phyloP scores from a whole-genome alignment of 2,329 filamentous ascomycete genomes.

The Mycogone perniciosa region DNA sequence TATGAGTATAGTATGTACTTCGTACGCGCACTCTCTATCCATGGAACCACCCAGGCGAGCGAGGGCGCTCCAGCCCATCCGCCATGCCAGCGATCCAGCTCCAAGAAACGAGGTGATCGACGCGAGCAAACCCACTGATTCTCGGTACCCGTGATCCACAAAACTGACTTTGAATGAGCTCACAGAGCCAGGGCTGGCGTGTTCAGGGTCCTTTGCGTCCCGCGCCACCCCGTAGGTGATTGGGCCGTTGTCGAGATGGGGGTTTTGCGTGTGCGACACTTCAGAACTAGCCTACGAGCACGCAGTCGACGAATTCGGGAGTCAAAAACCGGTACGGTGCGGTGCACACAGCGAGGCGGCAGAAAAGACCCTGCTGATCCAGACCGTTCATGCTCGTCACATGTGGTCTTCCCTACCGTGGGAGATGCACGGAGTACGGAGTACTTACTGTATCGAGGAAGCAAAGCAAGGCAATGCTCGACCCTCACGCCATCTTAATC shows the following conservation, averaged over 20 bases:
- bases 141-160: background rate
- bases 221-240: conserved; percentile 6
- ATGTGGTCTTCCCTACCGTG: conserved; percentile 2
- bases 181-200: conserved; percentile 1
- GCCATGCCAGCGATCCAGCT: too few relatives aligned
- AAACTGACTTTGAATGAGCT: conserved; percentile 5
- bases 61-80: too few relatives aligned
- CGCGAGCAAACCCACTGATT: conserved; percentile 1
- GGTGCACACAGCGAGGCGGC: too few relatives aligned
- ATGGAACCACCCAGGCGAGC: too few relatives aligned
- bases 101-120: background rate
- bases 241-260: background rate
- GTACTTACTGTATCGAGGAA: background rate
- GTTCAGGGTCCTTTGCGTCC: conserved; percentile 9
- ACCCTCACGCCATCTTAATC: too few relatives aligned
- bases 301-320: background rate
- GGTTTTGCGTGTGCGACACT: background rate
- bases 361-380: conserved; percentile 5
- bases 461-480: too few relatives aligned
- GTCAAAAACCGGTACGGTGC: background rate
- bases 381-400: conserved; percentile 9
- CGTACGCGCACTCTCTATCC: too few relatives aligned
- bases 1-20: background rate
- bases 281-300: background rate
- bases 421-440: background rate